These are phyloP conservation scores for Talaromyces marneffei DNA, from an alignment of 2,329 filamentous ascomycete genomes.

Conservation along the genomic window DNA sequence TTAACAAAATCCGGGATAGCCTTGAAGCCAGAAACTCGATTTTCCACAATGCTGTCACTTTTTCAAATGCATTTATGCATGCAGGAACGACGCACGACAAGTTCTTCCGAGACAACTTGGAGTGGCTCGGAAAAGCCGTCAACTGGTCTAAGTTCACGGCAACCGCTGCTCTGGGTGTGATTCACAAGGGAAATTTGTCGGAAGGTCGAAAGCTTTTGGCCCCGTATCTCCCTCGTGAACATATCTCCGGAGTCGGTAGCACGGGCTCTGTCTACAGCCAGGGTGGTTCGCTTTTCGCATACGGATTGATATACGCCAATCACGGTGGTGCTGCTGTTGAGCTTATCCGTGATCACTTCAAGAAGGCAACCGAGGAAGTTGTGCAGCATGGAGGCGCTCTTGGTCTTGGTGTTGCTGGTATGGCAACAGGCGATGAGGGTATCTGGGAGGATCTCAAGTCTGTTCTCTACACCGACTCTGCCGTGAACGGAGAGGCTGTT, in stretches of 20 bases:
- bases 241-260: slow-evolving; percentile 57
- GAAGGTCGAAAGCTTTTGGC: slow-evolving; percentile 91
- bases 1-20: slow-evolving; percentile 95
- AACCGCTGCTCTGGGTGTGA: slow-evolving; percentile 90
- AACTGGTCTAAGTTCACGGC: slow-evolving; percentile 99
- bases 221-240: slow-evolving; percentile 78
- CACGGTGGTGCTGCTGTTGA: slow-evolving; percentile 77
- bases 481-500: slow-evolving; percentile 93
- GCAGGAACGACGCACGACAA: slow-evolving; percentile 96
- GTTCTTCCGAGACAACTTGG: slow-evolving; percentile 95
- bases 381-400: slow-evolving; percentile 95
- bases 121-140: slow-evolving; percentile 96
- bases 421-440: slow-evolving; percentile 86
- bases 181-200: slow-evolving; percentile 89
- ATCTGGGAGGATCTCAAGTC: slow-evolving; percentile 88
- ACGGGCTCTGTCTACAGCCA: slow-evolving; percentile 90
- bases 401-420: slow-evolving; percentile 90
- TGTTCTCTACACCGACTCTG: slow-evolving; percentile 87
- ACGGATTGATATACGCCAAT: slow-evolving; percentile 94
- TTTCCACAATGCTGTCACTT: slow-evolving; percentile 94
- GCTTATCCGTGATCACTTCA: slow-evolving; percentile 44
- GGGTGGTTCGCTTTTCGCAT: slow-evolving; percentile 89
- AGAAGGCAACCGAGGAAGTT: slow-evolving; percentile 60
- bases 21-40: slow-evolving; percentile 95
- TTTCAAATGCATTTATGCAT: slow-evolving; percentile 99